phyloP scores from a whole-genome alignment of 768 basidiomycete species.

The Leccinum disarticulatum region DNA sequence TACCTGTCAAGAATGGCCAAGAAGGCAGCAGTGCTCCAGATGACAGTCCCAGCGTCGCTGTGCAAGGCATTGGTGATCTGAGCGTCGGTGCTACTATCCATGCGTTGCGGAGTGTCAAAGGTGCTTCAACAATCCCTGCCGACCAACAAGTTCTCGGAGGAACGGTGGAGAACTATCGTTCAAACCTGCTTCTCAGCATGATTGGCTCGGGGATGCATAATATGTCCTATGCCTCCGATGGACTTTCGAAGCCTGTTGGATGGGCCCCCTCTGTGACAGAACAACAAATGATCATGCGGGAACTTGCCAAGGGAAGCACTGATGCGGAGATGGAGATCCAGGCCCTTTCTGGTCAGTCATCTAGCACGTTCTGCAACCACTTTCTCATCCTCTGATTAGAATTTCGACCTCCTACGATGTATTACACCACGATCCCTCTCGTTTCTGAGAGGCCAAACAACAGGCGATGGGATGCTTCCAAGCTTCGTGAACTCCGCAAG shows the following conservation, averaged over 20 bases:
- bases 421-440: conserved; percentile 93
- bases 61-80: conserved; percentile 81
- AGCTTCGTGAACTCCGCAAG: conserved; percentile 92
- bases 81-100: conserved; percentile 89
- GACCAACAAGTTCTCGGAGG: conserved; percentile 94
- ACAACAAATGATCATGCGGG: conserved; percentile 96
- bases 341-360: conserved; percentile 74
- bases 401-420: conserved; percentile 89
- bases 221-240: conserved; percentile 53
- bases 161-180: conserved; percentile 91
- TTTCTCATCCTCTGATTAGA: conserved; percentile 45
- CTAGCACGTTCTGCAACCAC: not conserved
- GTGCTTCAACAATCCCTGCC: conserved; percentile 87
- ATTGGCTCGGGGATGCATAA: conserved; percentile 73
- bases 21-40: conserved; percentile 60
- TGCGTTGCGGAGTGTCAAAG: conserved; percentile 83
- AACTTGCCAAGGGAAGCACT: conserved; percentile 72
- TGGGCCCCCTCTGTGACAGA: conserved; percentile 81
- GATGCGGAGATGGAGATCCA: conserved; percentile 86
- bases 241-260: conserved; percentile 59
- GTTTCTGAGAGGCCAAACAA: conserved; percentile 83
- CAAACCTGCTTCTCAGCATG: conserved; percentile 87
- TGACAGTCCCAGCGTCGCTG: conserved; percentile 62
- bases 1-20: conserved; percentile 85
- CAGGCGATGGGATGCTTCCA: conserved; percentile 91